Percentiles rank a stretch among this genome's conserved stretches.
phyloP scores from a whole-genome alignment of 164 flowering plant species.

The Umbellularia californica region DNA sequence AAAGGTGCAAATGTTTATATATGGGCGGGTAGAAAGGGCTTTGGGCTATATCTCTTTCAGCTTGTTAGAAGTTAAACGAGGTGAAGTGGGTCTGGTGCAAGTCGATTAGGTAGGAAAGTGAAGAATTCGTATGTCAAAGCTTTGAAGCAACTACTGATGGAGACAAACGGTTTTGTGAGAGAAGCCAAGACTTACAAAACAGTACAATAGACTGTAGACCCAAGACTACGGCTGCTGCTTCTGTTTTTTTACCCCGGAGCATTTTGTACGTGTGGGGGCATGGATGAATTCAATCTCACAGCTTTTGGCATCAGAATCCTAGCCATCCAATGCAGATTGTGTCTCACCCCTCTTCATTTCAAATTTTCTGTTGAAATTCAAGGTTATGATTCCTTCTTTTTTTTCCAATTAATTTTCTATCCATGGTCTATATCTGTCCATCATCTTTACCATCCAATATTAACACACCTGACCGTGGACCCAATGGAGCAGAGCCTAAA shows the following conservation, averaged over 20 bases:
- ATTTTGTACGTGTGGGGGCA: too few relatives aligned
- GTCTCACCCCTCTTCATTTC: too few relatives aligned
- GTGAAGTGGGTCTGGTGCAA: not conserved
- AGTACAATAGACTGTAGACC: not conserved
- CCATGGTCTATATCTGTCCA: too few relatives aligned
- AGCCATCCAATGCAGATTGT: too few relatives aligned
- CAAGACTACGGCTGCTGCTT: not conserved
- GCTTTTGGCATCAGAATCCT: too few relatives aligned
- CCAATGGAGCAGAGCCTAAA: not conserved
- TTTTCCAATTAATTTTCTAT: too few relatives aligned
- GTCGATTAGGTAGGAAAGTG: conserved; percentile 18
- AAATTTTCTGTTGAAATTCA: too few relatives aligned
- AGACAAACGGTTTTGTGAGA: conserved; percentile 18
- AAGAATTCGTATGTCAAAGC: conserved; percentile 19
- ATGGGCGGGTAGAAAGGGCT: not conserved
- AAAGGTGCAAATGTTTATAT: conserved; percentile 7
- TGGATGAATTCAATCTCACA: too few relatives aligned
- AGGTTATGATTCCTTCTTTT: too few relatives aligned
- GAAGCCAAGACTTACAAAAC: not conserved
- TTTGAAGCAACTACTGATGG: conserved; percentile 44
- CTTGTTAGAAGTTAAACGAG: conserved; percentile 15
- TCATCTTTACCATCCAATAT: too few relatives aligned
- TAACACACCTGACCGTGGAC: too few relatives aligned
- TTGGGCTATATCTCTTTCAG: conserved; percentile 9
- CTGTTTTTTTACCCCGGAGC: too few relatives aligned